Evolutionary conservation across 2,329 filamentous ascomycete species (phyloP).

Genomic region (Amphichorda felina): DNA sequence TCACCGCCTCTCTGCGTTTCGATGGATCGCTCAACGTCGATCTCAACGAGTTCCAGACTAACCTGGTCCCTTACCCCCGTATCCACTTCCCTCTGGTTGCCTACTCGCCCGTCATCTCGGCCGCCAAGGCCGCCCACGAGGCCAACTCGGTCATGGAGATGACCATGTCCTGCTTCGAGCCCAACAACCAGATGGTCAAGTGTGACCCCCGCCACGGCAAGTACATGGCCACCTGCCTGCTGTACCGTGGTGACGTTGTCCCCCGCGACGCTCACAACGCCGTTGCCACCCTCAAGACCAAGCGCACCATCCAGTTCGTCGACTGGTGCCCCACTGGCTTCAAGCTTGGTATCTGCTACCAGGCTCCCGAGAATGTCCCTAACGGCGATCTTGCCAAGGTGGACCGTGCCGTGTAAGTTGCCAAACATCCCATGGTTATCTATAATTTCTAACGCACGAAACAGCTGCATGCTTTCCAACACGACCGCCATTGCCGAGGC

Average conservation of each 20-base stretch:
- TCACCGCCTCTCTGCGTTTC: conserved; percentile 96
- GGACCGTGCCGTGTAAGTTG: conserved; percentile 87
- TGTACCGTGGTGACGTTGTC: conserved; percentile 97
- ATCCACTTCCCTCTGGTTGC: conserved; percentile 99
- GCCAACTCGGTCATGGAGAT: conserved; percentile 97
- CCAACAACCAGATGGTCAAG: conserved; percentile 99
- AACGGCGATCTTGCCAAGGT: conserved; percentile 97
- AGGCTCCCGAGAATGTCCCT: conserved; percentile 89
- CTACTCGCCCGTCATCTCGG: conserved; percentile 88
- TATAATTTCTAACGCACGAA: conserved; percentile 13
- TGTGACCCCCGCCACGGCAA: conserved; percentile 97
- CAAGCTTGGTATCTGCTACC: conserved; percentile 99
- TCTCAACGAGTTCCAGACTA: conserved; percentile 99
- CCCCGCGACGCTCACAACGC: conserved; percentile 90
- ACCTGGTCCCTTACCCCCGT: conserved; percentile 95
- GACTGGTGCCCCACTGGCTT: conserved; percentile 99
- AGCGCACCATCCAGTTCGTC: conserved; percentile 98
- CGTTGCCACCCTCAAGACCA: conserved; percentile 95
- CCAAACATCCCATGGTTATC: neutral
- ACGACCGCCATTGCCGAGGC: conserved; percentile 98
- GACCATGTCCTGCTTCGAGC: conserved; percentile 98
- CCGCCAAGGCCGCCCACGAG: conserved; percentile 93
- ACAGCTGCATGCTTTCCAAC: conserved; percentile 94
- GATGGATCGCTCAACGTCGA: conserved; percentile 98
- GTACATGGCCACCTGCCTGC: conserved; percentile 98